Evolutionary conservation across 257 asterid species (phyloP).

Genomic region (Salvia miltiorrhiza): DNA sequence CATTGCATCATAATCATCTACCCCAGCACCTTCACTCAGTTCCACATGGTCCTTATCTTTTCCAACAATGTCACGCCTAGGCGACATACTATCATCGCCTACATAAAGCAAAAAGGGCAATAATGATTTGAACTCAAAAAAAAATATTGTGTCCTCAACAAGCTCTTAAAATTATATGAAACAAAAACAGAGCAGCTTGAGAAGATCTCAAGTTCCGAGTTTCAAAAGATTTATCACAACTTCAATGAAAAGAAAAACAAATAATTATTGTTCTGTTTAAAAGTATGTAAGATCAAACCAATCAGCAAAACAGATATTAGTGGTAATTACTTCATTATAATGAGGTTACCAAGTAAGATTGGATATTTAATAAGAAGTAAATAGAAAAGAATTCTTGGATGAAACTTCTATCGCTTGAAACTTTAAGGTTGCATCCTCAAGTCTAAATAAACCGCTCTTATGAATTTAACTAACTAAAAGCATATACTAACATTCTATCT

Average conservation of each 20-base stretch:
- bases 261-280: no score
- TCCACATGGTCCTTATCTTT: constrained; percentile 27
- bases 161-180: background rate
- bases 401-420: no score
- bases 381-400: no score
- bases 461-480: no score
- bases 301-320: background rate
- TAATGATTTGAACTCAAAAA: background rate
- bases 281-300: background rate
- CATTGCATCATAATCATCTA: constrained; percentile 37
- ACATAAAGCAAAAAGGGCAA: constrained; percentile 6
- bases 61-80: constrained; percentile 20
- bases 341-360: no score
- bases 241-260: no score
- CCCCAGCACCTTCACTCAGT: constrained; percentile 38
- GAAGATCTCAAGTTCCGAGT: constrained; percentile 5
- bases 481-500: no score
- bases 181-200: background rate
- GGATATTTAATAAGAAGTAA: no score
- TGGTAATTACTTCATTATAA: background rate
- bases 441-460: no score
- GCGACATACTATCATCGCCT: constrained; percentile 44
- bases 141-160: background rate
- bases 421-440: no score
- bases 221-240: background rate